Conservation (phyloP, 352 stramenopile species). For the Phytophthora macrochlamydospora region DNA sequence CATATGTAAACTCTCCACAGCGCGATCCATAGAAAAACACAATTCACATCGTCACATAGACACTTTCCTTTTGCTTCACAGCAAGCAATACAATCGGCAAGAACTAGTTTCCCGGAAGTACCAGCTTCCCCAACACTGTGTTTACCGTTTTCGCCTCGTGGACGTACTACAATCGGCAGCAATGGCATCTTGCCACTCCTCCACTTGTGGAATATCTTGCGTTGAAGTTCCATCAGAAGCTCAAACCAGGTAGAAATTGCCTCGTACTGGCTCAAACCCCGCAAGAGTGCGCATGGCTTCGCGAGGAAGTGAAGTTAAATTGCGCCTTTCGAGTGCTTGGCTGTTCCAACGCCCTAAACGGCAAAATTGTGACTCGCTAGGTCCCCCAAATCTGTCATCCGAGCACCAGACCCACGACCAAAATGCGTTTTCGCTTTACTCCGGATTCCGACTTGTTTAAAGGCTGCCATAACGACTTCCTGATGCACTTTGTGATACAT, state of each 20-base stretch:
- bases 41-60: too few species aligned
- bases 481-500: not conserved
- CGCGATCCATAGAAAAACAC: too few species aligned
- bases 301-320: conserved; percentile 5
- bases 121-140: conserved; percentile 18
- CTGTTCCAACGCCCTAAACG: conserved; percentile 6
- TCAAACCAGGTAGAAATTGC: conserved; percentile 2
- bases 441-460: not conserved
- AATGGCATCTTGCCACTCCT: not conserved
- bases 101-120: conserved; percentile 11
- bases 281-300: conserved; percentile 14
- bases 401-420: not conserved
- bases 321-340: conserved; percentile 8
- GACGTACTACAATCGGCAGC: conserved; percentile 29
- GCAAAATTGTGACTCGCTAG: conserved; percentile 10
- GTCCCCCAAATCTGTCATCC: not conserved
- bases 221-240: not conserved
- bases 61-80: conserved; percentile 11
- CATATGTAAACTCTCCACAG: too few species aligned
- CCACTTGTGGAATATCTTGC: not conserved
- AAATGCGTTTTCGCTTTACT: conserved; percentile 2
- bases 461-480: not conserved
- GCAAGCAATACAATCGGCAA: conserved; percentile 17
- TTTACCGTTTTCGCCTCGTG: conserved; percentile 13
- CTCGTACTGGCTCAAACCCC: conserved; percentile 2